Evolutionary conservation across 306 rosid species (phyloP), one percentile per base, ranked within the genome.

Genomic region (Rosa lucieae): DNA sequence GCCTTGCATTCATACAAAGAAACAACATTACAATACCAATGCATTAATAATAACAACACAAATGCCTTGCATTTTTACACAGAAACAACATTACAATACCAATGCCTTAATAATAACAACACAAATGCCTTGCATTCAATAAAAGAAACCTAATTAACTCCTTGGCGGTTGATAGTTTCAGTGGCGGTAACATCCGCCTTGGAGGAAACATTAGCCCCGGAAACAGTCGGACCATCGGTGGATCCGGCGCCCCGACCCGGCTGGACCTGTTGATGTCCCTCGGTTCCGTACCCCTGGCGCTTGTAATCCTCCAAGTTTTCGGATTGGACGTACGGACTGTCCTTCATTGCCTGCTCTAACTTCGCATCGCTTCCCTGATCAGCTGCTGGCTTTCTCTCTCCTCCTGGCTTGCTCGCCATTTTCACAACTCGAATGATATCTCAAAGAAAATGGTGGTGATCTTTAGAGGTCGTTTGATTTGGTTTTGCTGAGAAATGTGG

Each of bases 251-350:
- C 92, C 20, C 97, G 97, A 76, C 94, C 92, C 44, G 67, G 62
- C 73, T 82, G 73, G 0, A 94, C 94, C 56, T 95, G 9, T 11
- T 79, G 85, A 47, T 95, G 99, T 67, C 97, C 99, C 55, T 95
- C 80, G 0, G 90, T 78, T 0, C 99, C 99, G 21, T 95, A 95
- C 1, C 85, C 98, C 46, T 85, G 87, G 11, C 40, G 74, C 89
- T 95, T 93, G 80, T 92, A 95, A 26, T 95, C 99, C 70, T 95
- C 98, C 81, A 90, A n/a, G 59, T 86, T 88, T 52, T 86, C 69
- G 79, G 85, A 79, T 26, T 92, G 62, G 12, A 93, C 13, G 48
- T 90, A 95, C 13, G 99, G 99, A 68, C 99, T 93, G 39, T 79
- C 85, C 87, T 93, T 73, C 80, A 86, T 29, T 0, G 92, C 98